A percentile compares a stretch with the other conserved stretches of the same genome.
phyloP scores from a whole-genome alignment of 192 early-diverging fungal species.

The Haplosporangium gracile region DNA sequence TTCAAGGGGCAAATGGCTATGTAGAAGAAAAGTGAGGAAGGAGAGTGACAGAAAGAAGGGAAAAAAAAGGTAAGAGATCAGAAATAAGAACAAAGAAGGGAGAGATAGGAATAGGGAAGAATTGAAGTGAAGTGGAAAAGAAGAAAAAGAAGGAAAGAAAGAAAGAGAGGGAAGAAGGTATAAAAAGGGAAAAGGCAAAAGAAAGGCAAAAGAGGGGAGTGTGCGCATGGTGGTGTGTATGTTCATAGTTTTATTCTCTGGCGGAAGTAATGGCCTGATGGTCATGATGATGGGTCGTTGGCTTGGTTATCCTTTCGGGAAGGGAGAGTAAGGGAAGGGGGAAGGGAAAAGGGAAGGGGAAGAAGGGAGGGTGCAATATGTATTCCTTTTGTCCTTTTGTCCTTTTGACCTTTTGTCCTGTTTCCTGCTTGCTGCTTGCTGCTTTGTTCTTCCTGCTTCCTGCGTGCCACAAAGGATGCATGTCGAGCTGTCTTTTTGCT shows the following conservation, averaged over 20 bases:
- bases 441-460: too few species aligned
- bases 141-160: constrained; percentile 6
- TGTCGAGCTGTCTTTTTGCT: too few species aligned
- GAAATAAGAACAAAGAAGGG: constrained; percentile 4
- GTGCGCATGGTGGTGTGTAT: background rate
- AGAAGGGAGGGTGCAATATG: too few species aligned
- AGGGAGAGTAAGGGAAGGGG: background rate
- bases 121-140: too few species aligned
- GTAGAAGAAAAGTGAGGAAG: background rate
- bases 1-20: too few species aligned
- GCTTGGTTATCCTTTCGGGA: background rate
- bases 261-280: too few species aligned
- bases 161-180: background rate
- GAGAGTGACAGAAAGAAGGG: background rate
- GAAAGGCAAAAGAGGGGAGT: background rate
- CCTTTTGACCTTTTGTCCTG: too few species aligned
- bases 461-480: too few species aligned
- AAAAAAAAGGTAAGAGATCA: background rate
- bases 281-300: too few species aligned
- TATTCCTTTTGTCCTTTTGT: too few species aligned
- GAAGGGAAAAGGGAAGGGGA: background rate
- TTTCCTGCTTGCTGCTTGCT: background rate
- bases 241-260: too few species aligned
- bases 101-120: background rate
- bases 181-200: background rate